Evolutionary conservation across 306 rosid species (phyloP).

Genomic region (Gynostemma pentaphyllum): DNA sequence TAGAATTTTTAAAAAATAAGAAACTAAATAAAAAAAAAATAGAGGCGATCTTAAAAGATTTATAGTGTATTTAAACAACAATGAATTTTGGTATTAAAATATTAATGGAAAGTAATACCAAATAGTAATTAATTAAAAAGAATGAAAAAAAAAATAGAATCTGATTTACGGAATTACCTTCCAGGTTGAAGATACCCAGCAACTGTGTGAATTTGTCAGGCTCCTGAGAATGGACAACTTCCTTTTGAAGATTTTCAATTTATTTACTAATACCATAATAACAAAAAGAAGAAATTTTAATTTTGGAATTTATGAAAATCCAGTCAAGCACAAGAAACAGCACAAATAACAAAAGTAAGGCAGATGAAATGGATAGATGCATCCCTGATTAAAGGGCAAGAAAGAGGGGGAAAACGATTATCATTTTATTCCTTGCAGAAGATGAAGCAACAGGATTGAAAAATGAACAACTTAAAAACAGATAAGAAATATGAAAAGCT

Average conservation of each 20-base stretch:
- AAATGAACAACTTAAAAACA: conserved; percentile 2
- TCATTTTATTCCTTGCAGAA: conserved; percentile 10
- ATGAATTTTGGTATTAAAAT: too few species aligned
- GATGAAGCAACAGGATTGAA: background rate
- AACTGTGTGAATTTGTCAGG: background rate
- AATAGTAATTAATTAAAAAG: too few species aligned
- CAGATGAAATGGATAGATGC: too few species aligned
- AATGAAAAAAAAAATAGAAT: too few species aligned
- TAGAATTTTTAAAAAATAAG: too few species aligned
- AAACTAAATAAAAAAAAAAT: too few species aligned
- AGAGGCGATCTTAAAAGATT: too few species aligned
- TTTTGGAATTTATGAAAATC: too few species aligned
- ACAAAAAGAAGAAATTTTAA: too few species aligned
- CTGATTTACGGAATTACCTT: background rate
- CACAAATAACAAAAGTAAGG: background rate
- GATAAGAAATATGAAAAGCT: conserved; percentile 22
- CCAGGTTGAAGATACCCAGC: background rate
- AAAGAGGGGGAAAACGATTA: background rate
- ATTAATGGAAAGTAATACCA: too few species aligned
- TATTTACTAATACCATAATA: background rate
- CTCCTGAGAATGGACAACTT: background rate
- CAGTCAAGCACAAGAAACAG: too few species aligned
- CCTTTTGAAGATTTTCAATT: background rate
- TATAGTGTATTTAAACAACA: too few species aligned
- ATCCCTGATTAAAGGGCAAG: conserved; percentile 3